Base-by-base conservation (phyloP, 108 stramenopile species). In the Cylindrotheca fusiformis region DNA sequence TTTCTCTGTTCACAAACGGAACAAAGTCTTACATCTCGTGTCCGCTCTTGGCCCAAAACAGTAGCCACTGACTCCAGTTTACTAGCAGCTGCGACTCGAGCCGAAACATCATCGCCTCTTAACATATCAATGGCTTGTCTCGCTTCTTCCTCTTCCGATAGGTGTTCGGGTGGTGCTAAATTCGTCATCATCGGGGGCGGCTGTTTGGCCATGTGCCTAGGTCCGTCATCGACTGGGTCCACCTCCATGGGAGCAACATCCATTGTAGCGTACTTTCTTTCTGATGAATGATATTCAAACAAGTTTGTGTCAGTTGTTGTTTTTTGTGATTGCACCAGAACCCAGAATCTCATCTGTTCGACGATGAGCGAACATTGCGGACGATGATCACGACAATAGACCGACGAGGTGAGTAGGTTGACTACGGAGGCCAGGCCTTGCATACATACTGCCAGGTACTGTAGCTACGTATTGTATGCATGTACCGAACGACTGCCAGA, bases 71-170 rank as follows among this genome's bases (percentile, higher is more conserved):
- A 54, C 18, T 87, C 78, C 51, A 93, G 58, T 32, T 76, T 73
- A 55, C 69, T 71, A 1, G 88, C 86, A 23, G 91, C 91, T 28
- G 76, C 72, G 31, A 93, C 76, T 22, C 88, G 79, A 1, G 55
- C 71, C 14, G 91, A 65, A 10, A 89, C 52, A 57, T 93, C 88
- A 36, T 93, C 87, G 24, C 80, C 71, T 14, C 86, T 83, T 3
- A 93, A 59, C 77, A 80, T 81, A 53, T 93, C 91, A 74, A 93
- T 90, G 21, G 78, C 72, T 49, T 83, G 82, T 50, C 86, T 63
- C 4, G 91, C 91, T 41, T 92, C 87, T 55, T 92, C 91, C 66
- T 87, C 87, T 58, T 86, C 58, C 4, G 80, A 52, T 29, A 71
- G 57, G 29, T 71, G 56, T 24, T 63, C 17, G 32, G 33, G 6